Base-by-base conservation (phyloP, 2,329 filamentous ascomycete genomes). In the Penicillium sp. region DNA sequence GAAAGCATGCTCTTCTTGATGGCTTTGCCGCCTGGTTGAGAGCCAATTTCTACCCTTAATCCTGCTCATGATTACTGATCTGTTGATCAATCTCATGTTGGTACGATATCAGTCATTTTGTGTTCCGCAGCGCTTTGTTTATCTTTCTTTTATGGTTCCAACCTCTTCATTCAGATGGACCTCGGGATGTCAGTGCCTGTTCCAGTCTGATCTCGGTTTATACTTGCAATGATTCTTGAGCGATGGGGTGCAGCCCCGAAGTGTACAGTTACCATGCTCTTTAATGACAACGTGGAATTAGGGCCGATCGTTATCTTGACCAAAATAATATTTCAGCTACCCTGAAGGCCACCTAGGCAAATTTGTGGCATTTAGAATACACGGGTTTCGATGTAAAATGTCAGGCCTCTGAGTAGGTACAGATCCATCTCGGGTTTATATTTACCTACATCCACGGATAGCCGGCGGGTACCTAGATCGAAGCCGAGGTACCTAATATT, bases 71-170 rank as follows among this genome's bases (percentile, higher is more conserved):
- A 49, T 49, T 48, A 37, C 57, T 58, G 41, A 59, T 48, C 55
- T 53, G 58, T 63, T 57, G 55, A 54, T 63, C 13, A 49, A 55
- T 56, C 46, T 60, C 56, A 64, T 51, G 55, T 62, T 54, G 57
- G 47, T 56, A 58, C 58, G 53, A 57, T 63, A 60, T 49, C 52
- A 58, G 45, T 56, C 53, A 57, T 44, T 48, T 56, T 39, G 24
- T 56, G 53, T 55, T 57, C 3, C 53, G 47, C 43, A 47, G 19
- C 41, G 45, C 48, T 62, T 46, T 52, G 44, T 39, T 60, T 44
- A 51, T 55, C 16, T 53, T 21, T 6, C 29, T 29, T 46, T 16
- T 31, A 19, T 31, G 26, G 16, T 29, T 33, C 45, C n/a, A 27
- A 14, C 10, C 13, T 48, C 44, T 9, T 49, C 39, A 7, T 37